phyloP scores from a whole-genome alignment of 768 basidiomycete species.

The Kockovaella imperatae region DNA sequence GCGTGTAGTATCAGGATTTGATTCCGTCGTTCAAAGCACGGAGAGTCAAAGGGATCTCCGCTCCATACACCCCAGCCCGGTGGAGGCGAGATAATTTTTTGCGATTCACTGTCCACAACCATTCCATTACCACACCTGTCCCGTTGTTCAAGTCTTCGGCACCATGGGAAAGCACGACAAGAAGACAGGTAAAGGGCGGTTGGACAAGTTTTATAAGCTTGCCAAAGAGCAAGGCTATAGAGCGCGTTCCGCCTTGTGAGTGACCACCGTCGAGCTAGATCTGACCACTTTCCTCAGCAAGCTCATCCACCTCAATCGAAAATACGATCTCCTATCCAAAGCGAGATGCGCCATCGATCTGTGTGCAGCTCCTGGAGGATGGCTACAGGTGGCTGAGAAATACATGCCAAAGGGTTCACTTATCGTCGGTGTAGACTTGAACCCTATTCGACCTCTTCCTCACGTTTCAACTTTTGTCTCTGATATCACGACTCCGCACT shows the following conservation, averaged over 20 bases:
- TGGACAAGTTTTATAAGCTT: slow-evolving; percentile 96
- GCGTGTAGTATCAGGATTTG: too few species aligned
- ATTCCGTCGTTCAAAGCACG: too few species aligned
- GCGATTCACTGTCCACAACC: background rate
- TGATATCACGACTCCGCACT: slow-evolving; percentile 88
- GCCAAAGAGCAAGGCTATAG: slow-evolving; percentile 99
- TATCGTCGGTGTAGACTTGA: slow-evolving; percentile 91
- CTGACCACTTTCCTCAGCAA: slow-evolving; percentile 50
- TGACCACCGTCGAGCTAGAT: slow-evolving; percentile 1
- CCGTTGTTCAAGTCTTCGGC: background rate
- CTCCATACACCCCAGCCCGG: too few species aligned
- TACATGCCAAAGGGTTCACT: slow-evolving; percentile 90
- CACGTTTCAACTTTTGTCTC: slow-evolving; percentile 81
- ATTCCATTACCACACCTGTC: background rate
- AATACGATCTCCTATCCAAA: slow-evolving; percentile 78
- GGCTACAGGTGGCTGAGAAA: slow-evolving; percentile 97
- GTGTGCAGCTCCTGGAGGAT: slow-evolving; percentile 97
- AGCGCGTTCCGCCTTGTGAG: slow-evolving; percentile 77
- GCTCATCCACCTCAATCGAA: slow-evolving; percentile 96
- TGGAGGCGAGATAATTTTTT: too few species aligned
- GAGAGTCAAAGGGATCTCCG: too few species aligned
- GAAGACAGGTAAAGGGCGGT: slow-evolving; percentile 70
- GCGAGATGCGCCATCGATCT: slow-evolving; percentile 91
- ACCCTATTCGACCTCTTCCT: slow-evolving; percentile 91
- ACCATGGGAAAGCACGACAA: slow-evolving; percentile 46